Evolutionary conservation across 2,329 filamentous ascomycete genomes (phyloP), one percentile per base, ranked within the genome.

Genomic region (Metarhizium robertsii): DNA sequence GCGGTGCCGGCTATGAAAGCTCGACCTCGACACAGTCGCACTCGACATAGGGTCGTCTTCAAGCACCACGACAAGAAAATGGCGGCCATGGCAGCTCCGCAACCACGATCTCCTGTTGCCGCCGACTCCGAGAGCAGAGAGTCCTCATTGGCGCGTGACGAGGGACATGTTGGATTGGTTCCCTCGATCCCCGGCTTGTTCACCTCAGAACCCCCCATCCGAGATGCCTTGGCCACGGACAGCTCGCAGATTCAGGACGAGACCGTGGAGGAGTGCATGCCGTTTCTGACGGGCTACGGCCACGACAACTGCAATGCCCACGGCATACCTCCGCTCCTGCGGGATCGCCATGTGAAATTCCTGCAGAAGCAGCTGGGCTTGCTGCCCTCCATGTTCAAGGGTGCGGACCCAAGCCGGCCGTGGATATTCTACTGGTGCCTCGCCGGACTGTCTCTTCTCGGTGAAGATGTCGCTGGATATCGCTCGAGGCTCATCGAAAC

Each of bases 401-500:
- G 79, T 51, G 82, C 91, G 61, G 94, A 99, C 75, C 87, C 94
- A 36, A 92, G 88, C 67, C 79, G 92, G 55, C 92, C 94, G 10
- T 99, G 94, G 94, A 81, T 96, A 65, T 79, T 96, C 60, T 97
- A 96, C 74, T 99, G 94, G 94, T 88, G 83, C 53, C 76, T 97
- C 54, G 83, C 86, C 38, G 90, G 83, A 2, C 76, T 99, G 60
- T 76, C 80, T 30, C 76, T 92, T 38, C 74, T 99, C 52, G 91
- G 90, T 50, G 83, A 91, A 66, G 89, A 96, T 67, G 76, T 81
- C 50, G 71, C 71, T 36, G 71, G 83, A 43, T 92, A 90, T 69
- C 81, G 86, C 55, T 75, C 87, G 60, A 78, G 80, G 72, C 82
- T 92, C 57, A 74, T 88, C 52, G 80, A 84, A 58, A 96, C 92